A percentile compares a stretch with the other conserved stretches of the same genome.
Conservation (phyloP, 768 basidiomycete genomes). For the Kwoniella shandongensis region DNA sequence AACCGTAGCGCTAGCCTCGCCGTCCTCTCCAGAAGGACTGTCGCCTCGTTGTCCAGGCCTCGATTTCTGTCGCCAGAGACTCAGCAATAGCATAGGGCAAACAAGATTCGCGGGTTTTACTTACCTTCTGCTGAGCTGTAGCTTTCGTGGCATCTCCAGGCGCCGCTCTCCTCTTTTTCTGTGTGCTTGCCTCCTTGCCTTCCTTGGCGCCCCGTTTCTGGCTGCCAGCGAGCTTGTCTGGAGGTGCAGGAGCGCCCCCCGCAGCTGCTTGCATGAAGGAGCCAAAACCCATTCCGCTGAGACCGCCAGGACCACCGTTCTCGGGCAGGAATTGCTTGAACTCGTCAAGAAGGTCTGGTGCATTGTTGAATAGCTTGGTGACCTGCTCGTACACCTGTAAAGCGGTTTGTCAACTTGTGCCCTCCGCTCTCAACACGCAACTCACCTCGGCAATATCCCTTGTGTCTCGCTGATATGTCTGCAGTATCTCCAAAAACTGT, state of each 20-base stretch:
- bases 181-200: slow-evolving; percentile 27
- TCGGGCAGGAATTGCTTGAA: slow-evolving; percentile 55
- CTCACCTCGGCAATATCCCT: slow-evolving; percentile 62
- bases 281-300: slow-evolving; percentile 39
- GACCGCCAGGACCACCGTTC: slow-evolving; percentile 39
- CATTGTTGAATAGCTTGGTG: slow-evolving; percentile 52
- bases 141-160: slow-evolving; percentile 36
- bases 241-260: slow-evolving; percentile 7
- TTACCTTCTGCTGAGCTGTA: slow-evolving; percentile 35
- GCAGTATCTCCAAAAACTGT: slow-evolving; percentile 57
- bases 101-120: slow-evolving; percentile 3
- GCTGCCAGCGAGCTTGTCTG: slow-evolving; percentile 14
- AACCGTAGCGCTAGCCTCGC: slow-evolving; percentile 23
- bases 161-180: slow-evolving; percentile 35
- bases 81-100: slow-evolving; percentile 11
- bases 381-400: slow-evolving; percentile 53
- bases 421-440: slow-evolving; percentile 1
- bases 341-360: slow-evolving; percentile 54
- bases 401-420: neutral
- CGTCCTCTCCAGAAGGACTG: slow-evolving; percentile 39
- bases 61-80: slow-evolving; percentile 34
- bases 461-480: slow-evolving; percentile 60
- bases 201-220: slow-evolving; percentile 34
- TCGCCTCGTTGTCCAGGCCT: slow-evolving; percentile 42
- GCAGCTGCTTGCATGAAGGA: slow-evolving; percentile 29